Evolutionary conservation across 129 eudicot species (phyloP).

Genomic region (Flaveria bidentis): DNA sequence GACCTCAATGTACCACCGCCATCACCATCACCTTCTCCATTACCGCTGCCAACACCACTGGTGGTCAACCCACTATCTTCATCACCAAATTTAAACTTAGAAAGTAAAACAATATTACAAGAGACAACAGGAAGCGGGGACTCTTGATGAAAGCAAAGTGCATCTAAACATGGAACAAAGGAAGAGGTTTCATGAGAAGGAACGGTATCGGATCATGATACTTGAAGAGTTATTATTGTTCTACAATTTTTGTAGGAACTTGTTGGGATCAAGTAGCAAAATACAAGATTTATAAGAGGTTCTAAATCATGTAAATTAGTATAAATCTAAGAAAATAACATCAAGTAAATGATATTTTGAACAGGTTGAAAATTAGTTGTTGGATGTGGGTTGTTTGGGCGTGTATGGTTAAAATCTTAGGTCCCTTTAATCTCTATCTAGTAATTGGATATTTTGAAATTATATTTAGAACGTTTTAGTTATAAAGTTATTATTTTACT

Average conservation of each 20-base stretch:
- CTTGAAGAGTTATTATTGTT: slow-evolving; percentile 18
- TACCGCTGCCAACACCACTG: slow-evolving; percentile 18
- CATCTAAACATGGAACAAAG: background rate
- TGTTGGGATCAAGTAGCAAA: slow-evolving; percentile 17
- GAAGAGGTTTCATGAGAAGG: slow-evolving; percentile 62
- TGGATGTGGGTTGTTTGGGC: background rate
- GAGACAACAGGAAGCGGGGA: slow-evolving; percentile 32
- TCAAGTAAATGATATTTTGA: slow-evolving; percentile 6
- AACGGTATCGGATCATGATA: slow-evolving; percentile 48
- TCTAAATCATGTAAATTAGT: slow-evolving; percentile 11
- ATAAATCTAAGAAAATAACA: slow-evolving; percentile 1
- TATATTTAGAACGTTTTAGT: too few relatives aligned
- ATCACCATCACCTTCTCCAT: background rate
- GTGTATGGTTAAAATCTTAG: background rate
- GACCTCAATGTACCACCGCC: slow-evolving; percentile 37
- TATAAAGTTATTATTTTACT: too few relatives aligned
- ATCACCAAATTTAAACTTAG: slow-evolving; percentile 20
- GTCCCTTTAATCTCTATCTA: background rate
- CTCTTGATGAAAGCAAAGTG: slow-evolving; percentile 35
- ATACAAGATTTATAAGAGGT: slow-evolving; percentile 7
- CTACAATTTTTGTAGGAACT: slow-evolving; percentile 30
- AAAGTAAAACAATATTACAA: slow-evolving; percentile 9
- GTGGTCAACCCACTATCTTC: slow-evolving; percentile 29
- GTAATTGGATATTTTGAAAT: background rate
- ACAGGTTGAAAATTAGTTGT: background rate